Evolutionary conservation across 148 eudicot genomes (phyloP), one percentile per base, ranked within the genome.

Genomic region (Chenopodium suecicum): DNA sequence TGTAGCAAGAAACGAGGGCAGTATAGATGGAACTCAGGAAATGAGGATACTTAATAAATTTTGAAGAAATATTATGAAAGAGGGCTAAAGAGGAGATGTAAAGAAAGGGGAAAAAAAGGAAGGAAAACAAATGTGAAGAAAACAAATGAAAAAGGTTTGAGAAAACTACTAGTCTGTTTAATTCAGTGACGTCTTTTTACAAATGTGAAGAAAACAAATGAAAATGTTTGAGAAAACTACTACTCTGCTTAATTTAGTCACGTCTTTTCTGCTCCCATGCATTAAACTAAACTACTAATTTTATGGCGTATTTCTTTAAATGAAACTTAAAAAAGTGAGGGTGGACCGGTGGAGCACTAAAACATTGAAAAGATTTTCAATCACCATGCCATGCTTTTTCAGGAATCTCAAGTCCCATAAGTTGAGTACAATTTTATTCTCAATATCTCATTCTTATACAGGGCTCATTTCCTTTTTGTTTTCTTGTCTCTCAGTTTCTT

Each of bases 401-500:
- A 58, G 76, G n/a, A 70, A 5, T 9, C 47, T n/a, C 54, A 72
- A 72, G 60, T 12, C 48, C 74, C 74, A 41, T 41, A 41, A 41
- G 44, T 41, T 41, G 44, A 41, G 44, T 41, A 41, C 7, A 41
- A 41, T 41, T 8, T 41, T 41, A 41, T 41, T 65, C 65, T 31
- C 23, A 74, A 48, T 25, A 17, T 85, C 56, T 25, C 54, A 31
- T 62, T 16, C 54, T 78, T 29, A 41, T 41, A 41, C 44, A 41
- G 79, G 37, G 3, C 62, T 80, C 32, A 80, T 65, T 81, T 17
- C 27, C 56, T 79, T 84, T 22, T 8, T 70, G 52, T 58, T 83
- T 62, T 77, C 60, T 77, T 64, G 58, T 47, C 19, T 82, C 75
- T 70, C 87, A 95, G 99, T 96, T 89, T 85, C 77, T 96, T 78